Evolutionary conservation across 495 filamentous ascomycete genomes (phyloP), one percentile per base, ranked within the genome.

Genomic region (Coniosporium apollinis): DNA sequence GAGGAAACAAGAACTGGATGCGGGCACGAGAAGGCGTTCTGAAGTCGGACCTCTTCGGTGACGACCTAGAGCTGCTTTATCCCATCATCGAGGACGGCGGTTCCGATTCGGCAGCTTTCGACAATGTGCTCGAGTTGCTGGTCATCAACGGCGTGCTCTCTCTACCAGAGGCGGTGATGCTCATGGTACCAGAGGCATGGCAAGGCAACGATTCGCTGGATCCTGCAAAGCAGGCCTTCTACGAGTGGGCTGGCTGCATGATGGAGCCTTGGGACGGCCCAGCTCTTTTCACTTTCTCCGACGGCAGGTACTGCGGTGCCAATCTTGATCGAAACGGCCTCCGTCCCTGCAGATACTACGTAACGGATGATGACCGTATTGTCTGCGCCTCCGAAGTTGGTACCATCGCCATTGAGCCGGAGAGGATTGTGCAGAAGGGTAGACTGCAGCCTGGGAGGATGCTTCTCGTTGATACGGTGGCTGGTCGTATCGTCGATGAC

Each of bases 1-100:
- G 89, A 47, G 89, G 89, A 32, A 99, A 99, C 65, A 99, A 99
- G 69, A 99, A 99, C 62, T 99, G 91, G 89, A 99, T 99, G 89
- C 74, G 89, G 38, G 87, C 89, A 33, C 77, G 89, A 53, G 89
- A 99, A 55, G 91, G 89, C 57, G 79, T 94, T 35, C 80, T 99
- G 66, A 78, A 81, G 49, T 96, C 91, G 4, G 74, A 82, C 28
- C 69, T 93, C 36, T 96, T 99, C 48, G 82, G 81, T 33, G 85
- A 92, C 19, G 86, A 94, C 55, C 76, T 99, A 1, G 83, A 99
- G 52, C 59, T 61, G 37, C 67, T 99, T 16, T 96, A 94, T 48
- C 89, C 89, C 4, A 86, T 99, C 41, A 80, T 99, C 36, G 89
- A 99, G 61, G 85, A 94, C 48, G 89, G 87, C 37, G 89, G 89